Base-by-base conservation (phyloP, 2,329 filamentous ascomycete genomes). In the Trichoderma hamatum region DNA sequence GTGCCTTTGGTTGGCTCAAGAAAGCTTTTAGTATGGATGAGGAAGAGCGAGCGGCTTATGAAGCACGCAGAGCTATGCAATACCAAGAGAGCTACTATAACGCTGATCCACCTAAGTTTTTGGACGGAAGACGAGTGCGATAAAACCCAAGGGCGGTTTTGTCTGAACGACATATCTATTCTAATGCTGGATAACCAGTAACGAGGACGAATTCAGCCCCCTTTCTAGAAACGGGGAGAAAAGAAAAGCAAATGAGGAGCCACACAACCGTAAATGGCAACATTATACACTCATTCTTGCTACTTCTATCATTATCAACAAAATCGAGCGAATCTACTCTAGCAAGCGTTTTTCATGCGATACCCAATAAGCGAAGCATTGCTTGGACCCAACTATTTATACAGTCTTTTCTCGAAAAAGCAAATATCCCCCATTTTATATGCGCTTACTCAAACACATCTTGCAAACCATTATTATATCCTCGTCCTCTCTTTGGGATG, bases 1-100 rank as follows among this genome's bases (percentile, higher is more conserved):
- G 88, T 73, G 87, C 88, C 1, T 89, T 90, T 74, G 88, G 88
- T 2, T 90, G 88, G 88, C 77, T 90, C 68, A 90, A 90, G 78
- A 90, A 90, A 79, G 88, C 88, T 0, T 90, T 90, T 64, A 86
- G 85, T 39, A 78, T 90, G 30, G 88, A 89, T 70, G 88, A 90
- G 26, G 87, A 90, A 59, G 88, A 90, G 76, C 84, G 84, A 64
- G 82, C 83, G 10, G 84, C 84, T 11, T 90, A 88, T 71, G 87
- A 90, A 75, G 84, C 84, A 56, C 83, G 84, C 69, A 85, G 82
- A 74, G 80, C 81, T 9, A 81, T 82, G 73, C 80, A 84, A 21
- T 76, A 78, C 6, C 78, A 76, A 0, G 83, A 84, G 68, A 78
- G 79, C 2, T 88, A 88, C 71, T 85, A 85, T 67, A 82, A 87